phyloP scores from a whole-genome alignment of 2,329 filamentous ascomycete species.

The Fusarium temperatum region DNA sequence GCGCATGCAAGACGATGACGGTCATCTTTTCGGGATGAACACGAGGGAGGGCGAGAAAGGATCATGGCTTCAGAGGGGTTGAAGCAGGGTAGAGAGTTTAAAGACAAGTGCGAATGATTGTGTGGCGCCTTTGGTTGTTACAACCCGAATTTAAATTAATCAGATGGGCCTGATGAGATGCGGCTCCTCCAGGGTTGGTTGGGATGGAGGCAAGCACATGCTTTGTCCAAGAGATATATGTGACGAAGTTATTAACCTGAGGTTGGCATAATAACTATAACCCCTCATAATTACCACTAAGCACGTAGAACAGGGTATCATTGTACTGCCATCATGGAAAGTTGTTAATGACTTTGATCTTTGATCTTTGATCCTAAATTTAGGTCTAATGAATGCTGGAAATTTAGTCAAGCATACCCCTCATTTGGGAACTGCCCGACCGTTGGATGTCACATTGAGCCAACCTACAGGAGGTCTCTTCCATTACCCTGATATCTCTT shows the following conservation, averaged over 20 bases:
- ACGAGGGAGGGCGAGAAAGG: slow-evolving; percentile 21
- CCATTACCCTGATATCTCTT: background rate
- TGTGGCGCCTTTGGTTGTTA: slow-evolving; percentile 1
- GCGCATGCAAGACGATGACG: slow-evolving; percentile 11
- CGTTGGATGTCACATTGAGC: slow-evolving; percentile 26
- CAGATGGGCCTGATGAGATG: slow-evolving; percentile 17
- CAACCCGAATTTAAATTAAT: slow-evolving; percentile 16
- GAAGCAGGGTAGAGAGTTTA: background rate
- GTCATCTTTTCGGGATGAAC: slow-evolving; percentile 21
- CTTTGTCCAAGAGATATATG: background rate
- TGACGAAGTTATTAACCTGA: background rate
- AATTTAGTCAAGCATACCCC: slow-evolving; percentile 23
- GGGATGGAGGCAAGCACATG: background rate
- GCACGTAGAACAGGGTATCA: background rate
- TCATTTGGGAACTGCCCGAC: slow-evolving; percentile 22
- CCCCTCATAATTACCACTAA: background rate
- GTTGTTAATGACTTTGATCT: background rate
- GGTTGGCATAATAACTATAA: background rate
- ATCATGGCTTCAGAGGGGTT: slow-evolving; percentile 1
- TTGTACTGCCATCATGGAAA: background rate
- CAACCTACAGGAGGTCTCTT: slow-evolving; percentile 4
- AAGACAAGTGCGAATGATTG: background rate
- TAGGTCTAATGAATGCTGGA: slow-evolving; percentile 10
- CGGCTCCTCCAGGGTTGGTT: slow-evolving; percentile 22
- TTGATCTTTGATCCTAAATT: slow-evolving; percentile 12